Conservation (phyloP, 805 yeast species). For the Myxozyma kluyveri region DNA sequence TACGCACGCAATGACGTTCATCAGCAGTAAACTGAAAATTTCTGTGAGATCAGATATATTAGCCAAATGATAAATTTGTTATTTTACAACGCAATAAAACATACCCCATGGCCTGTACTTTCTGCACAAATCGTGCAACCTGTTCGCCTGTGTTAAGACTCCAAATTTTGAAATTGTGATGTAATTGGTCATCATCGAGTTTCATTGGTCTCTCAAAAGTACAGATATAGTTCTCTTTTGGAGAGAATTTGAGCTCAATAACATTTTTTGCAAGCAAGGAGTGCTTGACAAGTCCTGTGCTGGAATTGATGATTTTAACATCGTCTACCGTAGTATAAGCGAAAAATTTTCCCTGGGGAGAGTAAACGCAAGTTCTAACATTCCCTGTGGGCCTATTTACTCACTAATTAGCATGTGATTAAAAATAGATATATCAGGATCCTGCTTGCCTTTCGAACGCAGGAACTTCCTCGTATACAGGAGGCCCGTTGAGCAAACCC, state of each 20-base stretch:
- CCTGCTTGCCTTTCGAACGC: conserved; percentile 36
- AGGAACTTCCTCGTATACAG: conserved; percentile 39
- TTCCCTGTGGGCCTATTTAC: conserved; percentile 22
- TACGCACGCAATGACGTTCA: conserved; percentile 66
- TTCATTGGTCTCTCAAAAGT: conserved; percentile 88
- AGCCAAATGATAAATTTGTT: neutral
- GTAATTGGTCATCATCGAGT: conserved; percentile 58
- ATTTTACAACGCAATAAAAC: neutral
- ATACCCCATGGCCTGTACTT: conserved; percentile 60
- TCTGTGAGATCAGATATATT: conserved; percentile 3
- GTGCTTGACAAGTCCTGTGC: conserved; percentile 47
- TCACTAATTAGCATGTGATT: neutral
- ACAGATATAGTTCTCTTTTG: conserved; percentile 73
- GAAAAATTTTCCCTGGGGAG: conserved; percentile 64
- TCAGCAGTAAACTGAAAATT: conserved; percentile 80
- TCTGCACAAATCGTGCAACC: conserved; percentile 65
- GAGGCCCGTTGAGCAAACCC: conserved; percentile 52
- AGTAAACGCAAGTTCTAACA: conserved; percentile 60
- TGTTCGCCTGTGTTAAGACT: conserved; percentile 50
- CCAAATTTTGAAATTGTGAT: conserved; percentile 77
- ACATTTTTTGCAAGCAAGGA: conserved; percentile 61
- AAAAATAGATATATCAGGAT: neutral
- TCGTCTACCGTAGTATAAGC: conserved; percentile 67
- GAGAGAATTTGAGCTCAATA: conserved; percentile 84
- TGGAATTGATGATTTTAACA: conserved; percentile 59